These are phyloP conservation scores for Lipomyces oligophaga DNA, from an alignment of 805 yeast species.

Conservation along the genomic window DNA sequence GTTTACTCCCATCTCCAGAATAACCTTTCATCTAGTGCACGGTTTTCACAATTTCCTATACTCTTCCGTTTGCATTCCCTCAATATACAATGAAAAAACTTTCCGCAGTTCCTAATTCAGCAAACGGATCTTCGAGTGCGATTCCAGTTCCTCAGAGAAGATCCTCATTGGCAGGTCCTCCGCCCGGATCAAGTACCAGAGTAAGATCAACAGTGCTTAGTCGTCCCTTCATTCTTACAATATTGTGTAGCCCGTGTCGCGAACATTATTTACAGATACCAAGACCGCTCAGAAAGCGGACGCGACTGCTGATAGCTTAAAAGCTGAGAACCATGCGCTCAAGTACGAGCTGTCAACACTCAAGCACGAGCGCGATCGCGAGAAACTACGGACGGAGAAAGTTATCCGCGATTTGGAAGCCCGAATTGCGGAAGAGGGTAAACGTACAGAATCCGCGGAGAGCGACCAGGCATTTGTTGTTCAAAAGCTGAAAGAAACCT, in stretches of 20 bases:
- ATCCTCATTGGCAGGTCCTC: slow-evolving; percentile 17
- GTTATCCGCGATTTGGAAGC: slow-evolving; percentile 35
- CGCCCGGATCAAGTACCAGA: no score
- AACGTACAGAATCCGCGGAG: slow-evolving; percentile 39
- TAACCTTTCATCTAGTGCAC: no score
- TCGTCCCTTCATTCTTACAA: no score
- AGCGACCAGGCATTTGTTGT: slow-evolving; percentile 41
- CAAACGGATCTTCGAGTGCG: no score
- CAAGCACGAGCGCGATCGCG: slow-evolving; percentile 42
- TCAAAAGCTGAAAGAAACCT: slow-evolving; percentile 37
- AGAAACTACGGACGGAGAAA: slow-evolving; percentile 37
- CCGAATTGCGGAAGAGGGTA: slow-evolving; percentile 35
- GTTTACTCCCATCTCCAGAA: no score
- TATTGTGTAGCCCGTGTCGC: slow-evolving; percentile 6
- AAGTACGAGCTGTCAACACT: slow-evolving; percentile 41
- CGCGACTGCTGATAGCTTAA: slow-evolving; percentile 16
- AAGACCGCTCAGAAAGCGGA: not conserved
- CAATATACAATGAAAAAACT: no score
- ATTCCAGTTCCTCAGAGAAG: slow-evolving; percentile 23
- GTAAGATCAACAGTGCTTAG: no score
- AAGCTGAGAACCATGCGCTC: slow-evolving; percentile 29
- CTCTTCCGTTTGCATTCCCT: no score
- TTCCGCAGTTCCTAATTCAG: no score
- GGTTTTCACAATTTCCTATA: no score
- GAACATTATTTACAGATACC: slow-evolving; percentile 9